Percentiles rank a stretch among this genome's conserved stretches.
These are phyloP conservation scores for Claviceps pazoutovae DNA, from an alignment of 2,329 filamentous ascomycete species.

Conservation along the genomic window DNA sequence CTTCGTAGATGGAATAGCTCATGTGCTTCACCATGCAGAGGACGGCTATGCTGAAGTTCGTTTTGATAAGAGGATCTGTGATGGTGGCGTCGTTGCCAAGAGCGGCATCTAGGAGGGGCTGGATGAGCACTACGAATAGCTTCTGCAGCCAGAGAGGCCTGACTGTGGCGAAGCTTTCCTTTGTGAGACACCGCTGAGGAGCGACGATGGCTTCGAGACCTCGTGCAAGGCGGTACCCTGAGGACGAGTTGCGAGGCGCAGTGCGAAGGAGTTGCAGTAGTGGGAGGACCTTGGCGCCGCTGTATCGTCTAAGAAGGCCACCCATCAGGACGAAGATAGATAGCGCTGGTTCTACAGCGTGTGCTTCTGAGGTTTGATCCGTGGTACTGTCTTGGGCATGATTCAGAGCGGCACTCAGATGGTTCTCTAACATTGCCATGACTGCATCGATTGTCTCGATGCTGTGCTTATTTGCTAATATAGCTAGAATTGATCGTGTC, in stretches of 20 bases:
- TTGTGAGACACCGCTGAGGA: constrained; percentile 23
- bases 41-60: constrained; percentile 32
- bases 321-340: constrained; percentile 22
- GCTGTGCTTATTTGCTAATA: constrained; percentile 31
- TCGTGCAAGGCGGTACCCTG: constrained; percentile 27
- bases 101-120: constrained; percentile 30
- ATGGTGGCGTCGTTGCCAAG: constrained; percentile 16
- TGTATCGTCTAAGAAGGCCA: constrained; percentile 25
- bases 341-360: constrained; percentile 6
- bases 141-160: constrained; percentile 36
- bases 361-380: neutral
- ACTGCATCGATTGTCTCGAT: constrained; percentile 19
- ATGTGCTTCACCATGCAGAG: constrained; percentile 37
- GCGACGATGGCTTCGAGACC: constrained; percentile 29
- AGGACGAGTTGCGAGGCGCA: constrained; percentile 18
- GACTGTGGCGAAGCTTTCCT: constrained; percentile 28
- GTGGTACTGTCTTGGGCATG: neutral
- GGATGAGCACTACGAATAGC: constrained; percentile 31
- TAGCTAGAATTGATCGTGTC: constrained; percentile 23
- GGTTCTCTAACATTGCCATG: constrained; percentile 15
- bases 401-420: constrained; percentile 10
- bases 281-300: constrained; percentile 19
- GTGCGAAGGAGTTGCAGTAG: constrained; percentile 23
- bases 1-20: constrained; percentile 35
- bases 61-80: constrained; percentile 16